Percentiles rank a stretch among this genome's conserved stretches.
phyloP scores from a whole-genome alignment of 169 alveolate species.

The Babesia ovis region DNA sequence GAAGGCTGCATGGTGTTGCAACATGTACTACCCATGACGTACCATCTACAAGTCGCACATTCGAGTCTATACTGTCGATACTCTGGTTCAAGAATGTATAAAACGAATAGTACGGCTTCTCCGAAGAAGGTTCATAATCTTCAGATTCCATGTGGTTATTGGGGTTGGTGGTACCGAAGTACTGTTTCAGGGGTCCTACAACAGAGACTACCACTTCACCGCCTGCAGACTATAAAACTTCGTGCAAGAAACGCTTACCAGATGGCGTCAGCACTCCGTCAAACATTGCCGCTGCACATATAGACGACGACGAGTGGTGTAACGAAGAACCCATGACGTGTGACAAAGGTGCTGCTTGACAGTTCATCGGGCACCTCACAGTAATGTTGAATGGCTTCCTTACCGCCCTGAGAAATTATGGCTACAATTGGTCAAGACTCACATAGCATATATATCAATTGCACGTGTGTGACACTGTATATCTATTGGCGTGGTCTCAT shows the following conservation, averaged over 20 bases:
- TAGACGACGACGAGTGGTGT: constrained; percentile 86
- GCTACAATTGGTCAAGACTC: constrained; percentile 34
- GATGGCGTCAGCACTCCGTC: constrained; percentile 85
- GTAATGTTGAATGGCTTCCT: constrained; percentile 67
- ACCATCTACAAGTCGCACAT: constrained; percentile 87
- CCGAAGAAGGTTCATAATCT: constrained; percentile 61
- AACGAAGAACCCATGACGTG: constrained; percentile 82
- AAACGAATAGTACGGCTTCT: constrained; percentile 53
- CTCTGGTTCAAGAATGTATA: constrained; percentile 73
- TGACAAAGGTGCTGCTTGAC: constrained; percentile 76
- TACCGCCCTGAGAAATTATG: constrained; percentile 55
- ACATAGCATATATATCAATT: constrained; percentile 61
- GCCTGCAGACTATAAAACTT: constrained; percentile 57
- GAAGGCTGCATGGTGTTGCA: constrained; percentile 25
- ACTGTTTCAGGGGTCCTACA: constrained; percentile 73
- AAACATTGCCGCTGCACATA: constrained; percentile 85
- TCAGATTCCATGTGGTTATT: constrained; percentile 41
- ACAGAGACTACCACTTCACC: constrained; percentile 83
- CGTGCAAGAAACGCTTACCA: constrained; percentile 23
- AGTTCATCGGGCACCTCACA: constrained; percentile 84
- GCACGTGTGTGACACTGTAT: constrained; percentile 68
- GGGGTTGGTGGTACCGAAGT: constrained; percentile 65
- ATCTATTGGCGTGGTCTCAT: constrained; percentile 65
- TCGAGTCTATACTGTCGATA: constrained; percentile 83
- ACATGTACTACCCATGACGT: no score